Percentiles rank a stretch among this genome's conserved stretches.
These are phyloP conservation scores for Hypoxylon sp. DNA, from an alignment of 2,329 filamentous ascomycete species.

Conservation along the genomic window DNA sequence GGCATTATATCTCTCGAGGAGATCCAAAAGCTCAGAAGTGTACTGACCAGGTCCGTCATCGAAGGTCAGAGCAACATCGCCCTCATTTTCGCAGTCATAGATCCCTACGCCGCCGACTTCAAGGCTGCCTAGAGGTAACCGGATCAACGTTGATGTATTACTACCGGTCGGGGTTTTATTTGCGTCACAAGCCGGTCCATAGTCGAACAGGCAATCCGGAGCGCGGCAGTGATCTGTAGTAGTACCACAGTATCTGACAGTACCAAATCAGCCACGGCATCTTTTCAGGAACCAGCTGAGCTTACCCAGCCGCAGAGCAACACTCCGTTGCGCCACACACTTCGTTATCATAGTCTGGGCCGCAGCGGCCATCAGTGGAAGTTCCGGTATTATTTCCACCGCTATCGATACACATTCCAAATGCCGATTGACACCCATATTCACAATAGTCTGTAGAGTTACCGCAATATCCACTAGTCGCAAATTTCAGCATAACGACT, in stretches of 20 bases:
- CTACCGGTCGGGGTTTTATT: constrained; percentile 68
- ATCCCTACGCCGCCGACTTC: constrained; percentile 71
- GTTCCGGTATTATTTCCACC: constrained; percentile 26
- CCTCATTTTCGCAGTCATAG: constrained; percentile 68
- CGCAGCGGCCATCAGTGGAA: constrained; percentile 65
- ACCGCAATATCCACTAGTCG: constrained; percentile 48
- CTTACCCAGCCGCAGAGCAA: constrained; percentile 61
- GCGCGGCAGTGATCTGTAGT: constrained; percentile 70
- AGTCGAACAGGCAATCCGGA: constrained; percentile 73
- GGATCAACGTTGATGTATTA: constrained; percentile 67
- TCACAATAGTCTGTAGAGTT: constrained; percentile 48
- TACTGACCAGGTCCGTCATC: constrained; percentile 77
- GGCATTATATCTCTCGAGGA: constrained; percentile 70
- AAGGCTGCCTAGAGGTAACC: constrained; percentile 68
- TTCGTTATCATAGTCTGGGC: constrained; percentile 56
- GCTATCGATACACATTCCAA: constrained; percentile 39
- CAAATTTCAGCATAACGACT: constrained; percentile 8
- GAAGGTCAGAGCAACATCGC: constrained; percentile 76
- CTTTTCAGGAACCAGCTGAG: not conserved
- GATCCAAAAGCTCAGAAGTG: constrained; percentile 73
- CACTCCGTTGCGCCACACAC: constrained; percentile 57
- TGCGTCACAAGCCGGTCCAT: constrained; percentile 73
- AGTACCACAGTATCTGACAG: constrained; percentile 68
- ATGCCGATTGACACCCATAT: constrained; percentile 47
- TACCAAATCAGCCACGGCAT: constrained; percentile 15